Percentiles rank a stretch among this genome's conserved stretches.
Conservation (phyloP, 2,329 filamentous ascomycete species). For the Rhynchosporium graminicola region DNA sequence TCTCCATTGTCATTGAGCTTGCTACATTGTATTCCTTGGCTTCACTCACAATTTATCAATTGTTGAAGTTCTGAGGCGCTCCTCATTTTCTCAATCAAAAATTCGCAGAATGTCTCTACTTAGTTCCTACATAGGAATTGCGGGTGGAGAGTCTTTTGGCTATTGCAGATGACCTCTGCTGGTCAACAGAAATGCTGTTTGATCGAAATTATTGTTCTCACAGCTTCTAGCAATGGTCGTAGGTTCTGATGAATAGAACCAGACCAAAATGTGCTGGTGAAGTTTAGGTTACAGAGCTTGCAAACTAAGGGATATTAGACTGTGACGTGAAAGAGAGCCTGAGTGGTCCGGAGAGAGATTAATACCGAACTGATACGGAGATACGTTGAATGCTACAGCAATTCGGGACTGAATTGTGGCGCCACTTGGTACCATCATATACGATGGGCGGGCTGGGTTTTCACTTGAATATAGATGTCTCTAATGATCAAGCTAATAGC, state of each 20-base stretch:
- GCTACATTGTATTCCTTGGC: too few relatives aligned
- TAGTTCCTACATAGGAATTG: too few relatives aligned
- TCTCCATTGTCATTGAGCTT: not conserved
- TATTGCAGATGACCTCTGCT: constrained; percentile 28
- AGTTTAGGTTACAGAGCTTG: constrained; percentile 40
- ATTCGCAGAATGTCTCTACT: too few relatives aligned
- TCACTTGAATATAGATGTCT: not conserved
- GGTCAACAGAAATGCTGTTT: constrained; percentile 48
- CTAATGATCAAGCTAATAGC: too few relatives aligned
- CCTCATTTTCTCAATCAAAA: too few relatives aligned
- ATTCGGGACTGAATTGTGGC: not conserved
- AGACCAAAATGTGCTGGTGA: constrained; percentile 39
- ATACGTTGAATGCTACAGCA: too few relatives aligned
- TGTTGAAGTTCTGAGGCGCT: too few relatives aligned
- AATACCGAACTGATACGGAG: constrained; percentile 42
- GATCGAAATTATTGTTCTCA: constrained; percentile 19
- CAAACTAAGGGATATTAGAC: constrained; percentile 40
- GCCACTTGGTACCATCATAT: not conserved
- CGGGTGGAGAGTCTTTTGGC: too few relatives aligned
- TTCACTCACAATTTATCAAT: too few relatives aligned
- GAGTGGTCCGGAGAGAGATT: constrained; percentile 44
- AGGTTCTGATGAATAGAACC: constrained; percentile 44
- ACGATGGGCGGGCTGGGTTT: not conserved
- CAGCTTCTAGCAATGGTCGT: constrained; percentile 41
- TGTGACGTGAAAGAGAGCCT: constrained; percentile 50